These are phyloP conservation scores for Colletotrichum sp. DNA, from an alignment of 2,329 filamentous ascomycete genomes.

Conservation along the genomic window DNA sequence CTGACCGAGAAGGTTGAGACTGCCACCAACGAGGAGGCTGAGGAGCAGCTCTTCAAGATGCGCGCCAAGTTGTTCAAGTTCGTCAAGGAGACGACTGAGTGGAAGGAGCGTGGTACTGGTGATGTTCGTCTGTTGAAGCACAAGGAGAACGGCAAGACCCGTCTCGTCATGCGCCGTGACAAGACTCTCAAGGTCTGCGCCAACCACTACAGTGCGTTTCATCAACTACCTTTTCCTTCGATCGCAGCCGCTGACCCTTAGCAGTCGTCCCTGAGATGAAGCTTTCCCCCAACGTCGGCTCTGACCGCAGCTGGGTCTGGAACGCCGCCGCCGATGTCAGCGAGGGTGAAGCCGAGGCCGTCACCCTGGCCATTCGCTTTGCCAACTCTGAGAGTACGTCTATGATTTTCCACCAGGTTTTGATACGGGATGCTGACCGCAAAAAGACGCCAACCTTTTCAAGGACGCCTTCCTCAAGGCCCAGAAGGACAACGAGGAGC, in stretches of 20 bases:
- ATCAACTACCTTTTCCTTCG: background rate
- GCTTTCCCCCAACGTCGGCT: slow-evolving; percentile 96
- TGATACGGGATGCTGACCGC: slow-evolving; percentile 28
- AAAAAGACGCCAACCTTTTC: slow-evolving; percentile 89
- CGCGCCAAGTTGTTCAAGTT: slow-evolving; percentile 99
- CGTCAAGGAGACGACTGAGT: slow-evolving; percentile 88
- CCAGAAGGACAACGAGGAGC: slow-evolving; percentile 91
- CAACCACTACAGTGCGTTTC: slow-evolving; percentile 92
- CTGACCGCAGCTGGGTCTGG: slow-evolving; percentile 99
- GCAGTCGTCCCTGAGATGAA: slow-evolving; percentile 98
- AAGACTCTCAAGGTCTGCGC: slow-evolving; percentile 99
- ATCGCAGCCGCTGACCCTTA: slow-evolving; percentile 24
- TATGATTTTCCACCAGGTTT: background rate
- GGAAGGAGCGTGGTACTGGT: slow-evolving; percentile 99
- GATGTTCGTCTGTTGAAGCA: slow-evolving; percentile 97
- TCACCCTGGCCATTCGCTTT: slow-evolving; percentile 95
- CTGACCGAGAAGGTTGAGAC: slow-evolving; percentile 96
- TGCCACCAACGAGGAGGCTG: slow-evolving; percentile 97
- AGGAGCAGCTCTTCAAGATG: slow-evolving; percentile 99
- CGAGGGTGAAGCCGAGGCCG: slow-evolving; percentile 95
- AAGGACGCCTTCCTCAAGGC: slow-evolving; percentile 98
- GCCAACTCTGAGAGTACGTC: slow-evolving; percentile 94
- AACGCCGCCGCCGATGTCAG: slow-evolving; percentile 97
- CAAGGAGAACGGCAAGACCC: slow-evolving; percentile 97
- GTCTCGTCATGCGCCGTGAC: slow-evolving; percentile 97